Conservation (phyloP, 148 eudicot genomes). For the Gaultheria prostrata region DNA sequence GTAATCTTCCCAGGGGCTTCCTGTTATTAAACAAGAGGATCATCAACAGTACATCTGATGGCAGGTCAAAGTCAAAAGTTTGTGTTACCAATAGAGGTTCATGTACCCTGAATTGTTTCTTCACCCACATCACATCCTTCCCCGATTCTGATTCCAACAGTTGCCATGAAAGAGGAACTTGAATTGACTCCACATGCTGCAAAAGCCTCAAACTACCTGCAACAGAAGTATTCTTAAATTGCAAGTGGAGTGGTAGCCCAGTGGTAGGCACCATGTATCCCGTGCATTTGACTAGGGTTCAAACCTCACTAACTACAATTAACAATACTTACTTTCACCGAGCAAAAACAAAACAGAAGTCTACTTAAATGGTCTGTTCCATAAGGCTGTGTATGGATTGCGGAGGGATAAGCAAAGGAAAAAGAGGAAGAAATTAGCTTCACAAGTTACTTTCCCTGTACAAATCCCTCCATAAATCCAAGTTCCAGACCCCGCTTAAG, state of each 20-base stretch:
- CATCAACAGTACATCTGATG: neutral
- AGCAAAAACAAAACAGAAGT: neutral
- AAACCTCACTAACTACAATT: too few relatives aligned
- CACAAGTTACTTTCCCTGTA: neutral
- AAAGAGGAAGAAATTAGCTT: neutral
- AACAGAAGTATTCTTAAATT: neutral
- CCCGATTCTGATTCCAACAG: slow-evolving; percentile 50
- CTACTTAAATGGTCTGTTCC: slow-evolving; percentile 1
- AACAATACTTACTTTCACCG: too few relatives aligned
- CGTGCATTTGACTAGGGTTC: too few relatives aligned
- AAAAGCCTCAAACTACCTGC: slow-evolving; percentile 78
- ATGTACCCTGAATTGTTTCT: slow-evolving; percentile 58
- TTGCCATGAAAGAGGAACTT: slow-evolving; percentile 58
- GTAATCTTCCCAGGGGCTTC: slow-evolving; percentile 67
- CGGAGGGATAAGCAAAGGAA: too few relatives aligned
- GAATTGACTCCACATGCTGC: slow-evolving; percentile 77
- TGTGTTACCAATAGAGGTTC: slow-evolving; percentile 7
- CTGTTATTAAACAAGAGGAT: slow-evolving; percentile 33
- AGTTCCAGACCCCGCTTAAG: neutral
- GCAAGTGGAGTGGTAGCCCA: too few relatives aligned
- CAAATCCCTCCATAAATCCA: neutral
- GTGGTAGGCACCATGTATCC: too few relatives aligned
- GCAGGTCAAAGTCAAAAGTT: slow-evolving; percentile 16
- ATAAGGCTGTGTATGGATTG: neutral
- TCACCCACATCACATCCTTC: slow-evolving; percentile 58